Evolutionary conservation across 2,329 filamentous ascomycete species (phyloP).

Genomic region (Thermoascus crustaceus): DNA sequence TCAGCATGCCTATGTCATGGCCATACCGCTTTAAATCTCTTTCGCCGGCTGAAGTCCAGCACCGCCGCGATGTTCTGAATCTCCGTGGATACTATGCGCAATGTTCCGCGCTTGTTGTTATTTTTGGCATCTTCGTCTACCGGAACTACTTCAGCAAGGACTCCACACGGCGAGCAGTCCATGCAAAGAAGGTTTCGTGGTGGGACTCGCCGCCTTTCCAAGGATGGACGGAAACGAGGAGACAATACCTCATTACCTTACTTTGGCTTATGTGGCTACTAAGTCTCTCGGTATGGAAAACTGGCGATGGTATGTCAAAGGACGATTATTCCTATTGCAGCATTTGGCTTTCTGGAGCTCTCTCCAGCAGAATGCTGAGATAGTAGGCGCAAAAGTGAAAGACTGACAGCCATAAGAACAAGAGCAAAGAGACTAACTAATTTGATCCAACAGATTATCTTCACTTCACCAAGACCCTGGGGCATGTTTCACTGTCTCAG

Average conservation of each 20-base stretch:
- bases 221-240: slow-evolving; percentile 42
- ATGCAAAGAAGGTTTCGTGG: slow-evolving; percentile 27
- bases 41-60: slow-evolving; percentile 41
- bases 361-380: not conserved
- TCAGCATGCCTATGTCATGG: slow-evolving; percentile 19
- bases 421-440: too few species aligned
- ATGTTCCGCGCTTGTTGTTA: slow-evolving; percentile 42
- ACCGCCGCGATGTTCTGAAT: slow-evolving; percentile 47
- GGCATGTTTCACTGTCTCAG: slow-evolving; percentile 52
- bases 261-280: slow-evolving; percentile 48
- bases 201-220: slow-evolving; percentile 35
- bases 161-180: not conserved
- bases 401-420: too few species aligned
- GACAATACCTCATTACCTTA: slow-evolving; percentile 41
- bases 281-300: slow-evolving; percentile 42
- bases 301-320: slow-evolving; percentile 44
- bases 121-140: slow-evolving; percentile 33
- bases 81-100: slow-evolving; percentile 49
- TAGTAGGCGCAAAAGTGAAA: slow-evolving; percentile 2
- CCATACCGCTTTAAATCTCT: slow-evolving; percentile 48
- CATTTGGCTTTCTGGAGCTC: not conserved
- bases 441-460: slow-evolving; percentile 46
- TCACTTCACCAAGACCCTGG: slow-evolving; percentile 55
- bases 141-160: slow-evolving; percentile 8
- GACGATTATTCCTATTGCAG: not conserved